These are phyloP conservation scores for Albatrellus ellisii DNA, from an alignment of 768 basidiomycete genomes.

Conservation along the genomic window DNA sequence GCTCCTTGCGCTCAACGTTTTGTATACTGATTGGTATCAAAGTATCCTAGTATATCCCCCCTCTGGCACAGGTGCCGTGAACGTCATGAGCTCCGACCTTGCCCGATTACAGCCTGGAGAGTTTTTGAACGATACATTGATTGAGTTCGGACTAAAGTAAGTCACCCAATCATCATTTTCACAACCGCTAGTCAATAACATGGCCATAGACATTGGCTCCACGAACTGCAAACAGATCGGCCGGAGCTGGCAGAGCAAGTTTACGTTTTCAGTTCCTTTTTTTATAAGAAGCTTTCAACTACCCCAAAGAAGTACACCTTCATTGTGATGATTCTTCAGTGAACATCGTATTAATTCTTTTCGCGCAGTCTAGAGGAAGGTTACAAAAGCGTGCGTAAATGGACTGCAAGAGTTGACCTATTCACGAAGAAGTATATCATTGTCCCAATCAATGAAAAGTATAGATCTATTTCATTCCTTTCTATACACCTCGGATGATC, in stretches of 20 bases:
- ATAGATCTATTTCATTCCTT: conserved; percentile 15
- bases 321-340: background rate
- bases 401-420: conserved; percentile 83
- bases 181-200: background rate
- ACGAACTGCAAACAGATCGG: conserved; percentile 36
- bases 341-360: background rate
- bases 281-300: conserved; percentile 88
- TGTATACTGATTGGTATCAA: background rate
- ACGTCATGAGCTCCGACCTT: conserved; percentile 70
- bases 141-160: conserved; percentile 92
- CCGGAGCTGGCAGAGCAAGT: conserved; percentile 59
- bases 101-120: conserved; percentile 64
- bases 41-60: conserved; percentile 69
- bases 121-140: conserved; percentile 91
- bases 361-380: conserved; percentile 38
- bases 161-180: conserved; percentile 16
- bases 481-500: background rate
- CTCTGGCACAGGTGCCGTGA: conserved; percentile 56
- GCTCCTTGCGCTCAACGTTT: too few relatives aligned
- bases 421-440: conserved; percentile 90
- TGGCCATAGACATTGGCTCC: conserved; percentile 51
- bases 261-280: conserved; percentile 94
- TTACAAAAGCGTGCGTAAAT: conserved; percentile 81
- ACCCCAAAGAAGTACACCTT: conserved; percentile 40
- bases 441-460: conserved; percentile 97